Percentiles rank a stretch among this genome's conserved stretches.
These are phyloP conservation scores for Avicennia marina DNA, from an alignment of 257 asterid species.

Conservation along the genomic window DNA sequence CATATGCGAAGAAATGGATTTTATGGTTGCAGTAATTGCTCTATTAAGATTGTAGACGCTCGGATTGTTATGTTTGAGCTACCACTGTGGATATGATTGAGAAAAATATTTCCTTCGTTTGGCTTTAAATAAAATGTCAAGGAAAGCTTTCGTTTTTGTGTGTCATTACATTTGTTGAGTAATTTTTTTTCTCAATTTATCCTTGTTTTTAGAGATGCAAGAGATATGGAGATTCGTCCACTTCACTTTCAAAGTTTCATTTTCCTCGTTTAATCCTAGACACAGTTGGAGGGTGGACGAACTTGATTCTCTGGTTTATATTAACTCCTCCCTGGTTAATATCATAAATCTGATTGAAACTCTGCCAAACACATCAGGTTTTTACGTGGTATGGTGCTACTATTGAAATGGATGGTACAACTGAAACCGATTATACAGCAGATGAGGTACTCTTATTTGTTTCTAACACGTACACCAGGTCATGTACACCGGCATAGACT, in stretches of 20 bases:
- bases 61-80: neutral
- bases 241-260: neutral
- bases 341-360: conserved; percentile 19
- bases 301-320: conserved; percentile 6
- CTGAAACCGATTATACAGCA: conserved; percentile 93
- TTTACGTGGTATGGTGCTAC: conserved; percentile 98
- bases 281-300: too few species aligned
- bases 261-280: too few species aligned
- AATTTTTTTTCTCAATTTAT: neutral
- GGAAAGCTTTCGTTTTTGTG: neutral
- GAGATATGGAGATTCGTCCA: neutral
- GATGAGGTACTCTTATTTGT: conserved; percentile 61
- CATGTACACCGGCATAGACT: neutral
- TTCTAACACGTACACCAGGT: too few species aligned
- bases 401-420: conserved; percentile 79
- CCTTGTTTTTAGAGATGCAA: neutral
- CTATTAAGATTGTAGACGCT: too few species aligned
- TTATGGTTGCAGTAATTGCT: neutral
- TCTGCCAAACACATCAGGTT: conserved; percentile 39
- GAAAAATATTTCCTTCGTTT: too few species aligned
- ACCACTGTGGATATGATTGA: neutral
- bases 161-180: neutral
- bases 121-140: neutral
- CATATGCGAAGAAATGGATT: neutral
- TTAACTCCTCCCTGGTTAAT: neutral